Evolutionary conservation across 192 early-diverging fungal genomes (phyloP).

Genomic region (Coemansia sp.): DNA sequence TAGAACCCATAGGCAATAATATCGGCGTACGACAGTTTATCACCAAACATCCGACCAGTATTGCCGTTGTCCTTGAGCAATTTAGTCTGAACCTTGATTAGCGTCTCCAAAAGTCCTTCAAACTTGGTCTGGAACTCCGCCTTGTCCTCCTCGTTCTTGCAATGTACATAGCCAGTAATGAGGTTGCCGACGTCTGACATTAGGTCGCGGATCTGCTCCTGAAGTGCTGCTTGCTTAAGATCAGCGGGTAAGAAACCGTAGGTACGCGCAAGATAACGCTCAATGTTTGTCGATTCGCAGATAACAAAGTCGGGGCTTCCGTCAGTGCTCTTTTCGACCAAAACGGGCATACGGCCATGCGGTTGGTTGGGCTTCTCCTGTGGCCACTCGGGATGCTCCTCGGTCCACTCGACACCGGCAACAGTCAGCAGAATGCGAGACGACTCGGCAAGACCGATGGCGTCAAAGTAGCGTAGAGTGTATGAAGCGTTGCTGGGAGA

Average conservation of each 20-base stretch:
- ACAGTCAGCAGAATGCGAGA: constrained; percentile 39
- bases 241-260: constrained; percentile 40
- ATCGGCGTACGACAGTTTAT: constrained; percentile 52
- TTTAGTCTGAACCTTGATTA: constrained; percentile 34
- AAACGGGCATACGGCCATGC: constrained; percentile 31
- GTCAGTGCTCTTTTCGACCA: constrained; percentile 25
- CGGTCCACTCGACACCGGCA: constrained; percentile 38
- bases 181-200: no score
- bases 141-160: constrained; percentile 12
- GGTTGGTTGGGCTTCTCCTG: constrained; percentile 25
- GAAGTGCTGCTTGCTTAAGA: constrained; percentile 31
- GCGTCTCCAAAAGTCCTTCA: constrained; percentile 14
- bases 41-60: constrained; percentile 56
- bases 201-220: constrained; percentile 22
- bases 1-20: constrained; percentile 28
- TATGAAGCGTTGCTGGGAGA: constrained; percentile 11
- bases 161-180: no score
- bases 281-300: constrained; percentile 26
- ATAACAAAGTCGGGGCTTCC: not conserved
- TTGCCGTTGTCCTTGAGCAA: constrained; percentile 52
- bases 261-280: constrained; percentile 54
- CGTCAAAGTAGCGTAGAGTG: constrained; percentile 31
- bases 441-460: constrained; percentile 21
- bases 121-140: not conserved
- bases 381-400: constrained; percentile 31